phyloP scores from a whole-genome alignment of 1,284 basidiomycete genomes.

The Cerioporus squamosus region DNA sequence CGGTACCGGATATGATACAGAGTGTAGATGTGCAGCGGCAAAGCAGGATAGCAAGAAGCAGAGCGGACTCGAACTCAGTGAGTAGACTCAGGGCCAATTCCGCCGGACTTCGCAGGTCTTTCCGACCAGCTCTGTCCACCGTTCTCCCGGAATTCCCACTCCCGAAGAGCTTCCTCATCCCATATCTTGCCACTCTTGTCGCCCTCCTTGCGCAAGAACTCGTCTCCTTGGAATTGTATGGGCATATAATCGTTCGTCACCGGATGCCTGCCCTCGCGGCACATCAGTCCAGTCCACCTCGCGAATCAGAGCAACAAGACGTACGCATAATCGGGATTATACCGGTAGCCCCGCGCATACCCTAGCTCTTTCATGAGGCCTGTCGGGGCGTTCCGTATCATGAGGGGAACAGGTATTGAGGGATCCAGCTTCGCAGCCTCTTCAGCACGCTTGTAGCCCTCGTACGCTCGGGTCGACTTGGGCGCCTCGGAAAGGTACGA shows the following conservation, averaged over 20 bases:
- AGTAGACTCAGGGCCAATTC: too few species aligned
- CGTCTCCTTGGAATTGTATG: constrained; percentile 42
- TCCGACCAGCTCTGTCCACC: constrained; percentile 70
- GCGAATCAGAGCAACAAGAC: constrained; percentile 33
- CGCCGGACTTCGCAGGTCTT: constrained; percentile 27
- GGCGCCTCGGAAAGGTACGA: constrained; percentile 83
- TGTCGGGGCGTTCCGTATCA: constrained; percentile 90
- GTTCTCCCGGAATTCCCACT: constrained; percentile 77
- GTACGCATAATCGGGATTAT: constrained; percentile 79
- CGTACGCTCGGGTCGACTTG: constrained; percentile 83
- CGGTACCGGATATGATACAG: background rate
- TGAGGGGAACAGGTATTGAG: constrained; percentile 71
- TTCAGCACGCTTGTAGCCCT: constrained; percentile 77
- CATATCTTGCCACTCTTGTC: constrained; percentile 64
- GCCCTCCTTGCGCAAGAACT: constrained; percentile 58
- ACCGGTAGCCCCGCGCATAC: constrained; percentile 74
- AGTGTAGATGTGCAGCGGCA: background rate
- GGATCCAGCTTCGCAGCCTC: constrained; percentile 58
- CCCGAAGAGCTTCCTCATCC: constrained; percentile 72
- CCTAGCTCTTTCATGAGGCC: constrained; percentile 81
- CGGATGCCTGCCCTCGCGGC: constrained; percentile 57
- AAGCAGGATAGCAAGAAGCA: constrained; percentile 7
- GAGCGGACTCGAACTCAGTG: background rate
- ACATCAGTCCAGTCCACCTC: background rate
- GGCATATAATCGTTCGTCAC: constrained; percentile 71